A percentile compares a stretch with the other conserved stretches of the same genome.
phyloP scores from a whole-genome alignment of 164 flowering plant species.

The Cinnamomum chago region DNA sequence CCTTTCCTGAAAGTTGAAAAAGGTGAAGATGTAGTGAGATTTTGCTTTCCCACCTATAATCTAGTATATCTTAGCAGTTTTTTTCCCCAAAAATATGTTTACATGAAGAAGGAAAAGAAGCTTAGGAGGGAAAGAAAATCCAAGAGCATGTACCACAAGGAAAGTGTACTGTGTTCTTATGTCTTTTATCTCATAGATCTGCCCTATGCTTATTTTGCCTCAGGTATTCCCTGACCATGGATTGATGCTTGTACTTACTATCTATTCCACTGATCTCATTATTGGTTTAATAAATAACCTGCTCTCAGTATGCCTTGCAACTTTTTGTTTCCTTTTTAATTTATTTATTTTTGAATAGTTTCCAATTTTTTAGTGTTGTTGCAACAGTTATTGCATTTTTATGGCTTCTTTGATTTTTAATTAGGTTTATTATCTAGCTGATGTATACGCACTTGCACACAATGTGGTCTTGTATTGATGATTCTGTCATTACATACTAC shows the following conservation, averaged over 20 bases:
- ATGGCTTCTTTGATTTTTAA: background rate
- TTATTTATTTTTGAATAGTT: too few relatives aligned
- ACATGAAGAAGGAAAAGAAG: background rate
- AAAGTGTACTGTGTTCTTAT: too few relatives aligned
- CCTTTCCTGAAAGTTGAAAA: background rate
- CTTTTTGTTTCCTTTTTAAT: background rate
- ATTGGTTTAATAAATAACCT: background rate
- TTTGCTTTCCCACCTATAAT: background rate
- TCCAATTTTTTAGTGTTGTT: too few relatives aligned
- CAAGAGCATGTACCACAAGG: background rate
- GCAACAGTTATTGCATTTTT: too few relatives aligned
- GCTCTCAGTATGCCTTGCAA: background rate
- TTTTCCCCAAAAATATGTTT: too few relatives aligned
- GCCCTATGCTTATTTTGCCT: too few relatives aligned
- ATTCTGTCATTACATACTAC: background rate
- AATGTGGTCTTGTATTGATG: background rate
- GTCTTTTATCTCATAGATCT: too few relatives aligned
- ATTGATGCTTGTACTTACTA: background rate
- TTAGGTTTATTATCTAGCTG: background rate
- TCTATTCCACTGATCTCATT: background rate
- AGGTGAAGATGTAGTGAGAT: background rate
- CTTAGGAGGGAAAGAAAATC: background rate
- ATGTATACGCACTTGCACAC: background rate
- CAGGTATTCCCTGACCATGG: too few relatives aligned
- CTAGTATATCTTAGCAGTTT: too few relatives aligned